Percentiles rank a stretch among this genome's conserved stretches.
phyloP scores from a whole-genome alignment of 1,284 basidiomycete species.

The Apiotrichum porosum region DNA sequence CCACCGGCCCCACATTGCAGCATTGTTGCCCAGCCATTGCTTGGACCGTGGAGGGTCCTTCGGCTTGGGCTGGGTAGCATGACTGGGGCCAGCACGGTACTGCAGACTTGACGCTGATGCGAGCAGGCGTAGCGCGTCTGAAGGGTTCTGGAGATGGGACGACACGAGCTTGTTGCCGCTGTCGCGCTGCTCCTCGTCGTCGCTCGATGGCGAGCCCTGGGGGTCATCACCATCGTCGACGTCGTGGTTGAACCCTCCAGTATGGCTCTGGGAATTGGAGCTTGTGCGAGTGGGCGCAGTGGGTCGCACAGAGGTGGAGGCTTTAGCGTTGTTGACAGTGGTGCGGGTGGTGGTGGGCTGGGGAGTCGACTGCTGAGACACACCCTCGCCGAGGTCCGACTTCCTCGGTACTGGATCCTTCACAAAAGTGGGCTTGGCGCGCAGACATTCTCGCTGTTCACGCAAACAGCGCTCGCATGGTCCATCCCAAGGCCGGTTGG shows the following conservation, averaged over 20 bases:
- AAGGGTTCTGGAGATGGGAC: constrained; percentile 11
- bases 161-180: constrained; percentile 6
- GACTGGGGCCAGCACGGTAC: constrained; percentile 1
- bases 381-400: neutral
- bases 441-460: constrained; percentile 12
- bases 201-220: neutral
- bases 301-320: too few relatives aligned
- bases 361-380: neutral
- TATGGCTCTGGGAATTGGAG: too few relatives aligned
- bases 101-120: constrained; percentile 10
- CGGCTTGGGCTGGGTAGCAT: neutral
- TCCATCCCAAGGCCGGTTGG: constrained; percentile 15
- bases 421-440: constrained; percentile 6
- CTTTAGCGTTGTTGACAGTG: too few relatives aligned
- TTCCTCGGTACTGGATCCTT: neutral
- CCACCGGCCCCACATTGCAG: constrained; percentile 6
- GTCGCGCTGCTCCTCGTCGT: constrained; percentile 1
- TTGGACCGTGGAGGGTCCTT: neutral
- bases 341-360: too few relatives aligned
- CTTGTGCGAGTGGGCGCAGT: too few relatives aligned
- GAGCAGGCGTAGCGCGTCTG: constrained; percentile 12
- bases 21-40: constrained; percentile 1
- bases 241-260: too few relatives aligned
- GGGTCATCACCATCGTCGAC: neutral
- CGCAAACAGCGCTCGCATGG: constrained; percentile 14